Percentiles rank a stretch among this genome's conserved stretches.
These are phyloP conservation scores for Pseudonectria foliicola DNA, from an alignment of 2,329 filamentous ascomycete genomes.

Conservation along the genomic window DNA sequence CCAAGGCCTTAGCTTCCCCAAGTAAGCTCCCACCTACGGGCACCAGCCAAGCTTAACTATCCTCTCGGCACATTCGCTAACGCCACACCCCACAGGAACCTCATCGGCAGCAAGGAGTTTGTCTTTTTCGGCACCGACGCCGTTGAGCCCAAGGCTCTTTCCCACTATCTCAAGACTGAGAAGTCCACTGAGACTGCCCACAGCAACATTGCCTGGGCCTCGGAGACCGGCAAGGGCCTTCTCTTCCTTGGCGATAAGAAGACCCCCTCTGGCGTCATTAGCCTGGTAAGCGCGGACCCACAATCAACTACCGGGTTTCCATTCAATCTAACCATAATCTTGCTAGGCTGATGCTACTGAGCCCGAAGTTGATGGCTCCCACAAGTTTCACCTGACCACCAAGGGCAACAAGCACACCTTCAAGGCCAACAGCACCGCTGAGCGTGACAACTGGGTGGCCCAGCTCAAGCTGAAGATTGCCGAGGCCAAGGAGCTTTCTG, in stretches of 20 bases:
- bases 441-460: slow-evolving; percentile 89
- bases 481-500: slow-evolving; percentile 76
- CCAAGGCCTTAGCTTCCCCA: slow-evolving; percentile 71
- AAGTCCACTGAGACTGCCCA: slow-evolving; percentile 71
- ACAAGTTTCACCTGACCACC: slow-evolving; percentile 80
- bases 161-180: slow-evolving; percentile 76
- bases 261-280: slow-evolving; percentile 72
- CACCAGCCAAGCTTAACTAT: background rate
- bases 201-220: slow-evolving; percentile 79
- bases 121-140: slow-evolving; percentile 79
- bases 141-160: slow-evolving; percentile 65
- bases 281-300: slow-evolving; percentile 58
- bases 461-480: slow-evolving; percentile 75
- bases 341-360: slow-evolving; percentile 55
- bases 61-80: slow-evolving; percentile 19
- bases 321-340: slow-evolving; percentile 6
- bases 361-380: slow-evolving; percentile 64
- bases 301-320: slow-evolving; percentile 13
- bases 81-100: slow-evolving; percentile 50
- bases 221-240: slow-evolving; percentile 90
- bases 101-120: slow-evolving; percentile 87
- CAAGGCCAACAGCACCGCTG: slow-evolving; percentile 66
- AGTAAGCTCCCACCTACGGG: slow-evolving; percentile 50
- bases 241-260: slow-evolving; percentile 87
- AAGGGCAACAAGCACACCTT: slow-evolving; percentile 90